Percentiles rank a stretch among this genome's conserved stretches.
Conservation (phyloP, 1,284 basidiomycete species). For the Lentinus polychrous region DNA sequence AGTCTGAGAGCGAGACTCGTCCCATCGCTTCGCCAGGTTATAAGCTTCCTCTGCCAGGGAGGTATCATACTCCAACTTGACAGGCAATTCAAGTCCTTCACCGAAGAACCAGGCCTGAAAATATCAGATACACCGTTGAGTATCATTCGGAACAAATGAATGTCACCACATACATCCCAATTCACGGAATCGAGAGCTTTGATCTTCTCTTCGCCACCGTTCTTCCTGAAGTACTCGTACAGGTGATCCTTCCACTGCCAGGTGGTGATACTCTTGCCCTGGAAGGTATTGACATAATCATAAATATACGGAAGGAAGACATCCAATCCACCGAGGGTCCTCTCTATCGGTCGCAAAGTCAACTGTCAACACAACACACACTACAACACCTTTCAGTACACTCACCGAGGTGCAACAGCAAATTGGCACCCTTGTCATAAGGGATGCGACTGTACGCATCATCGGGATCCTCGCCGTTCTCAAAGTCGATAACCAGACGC, state of each 20-base stretch:
- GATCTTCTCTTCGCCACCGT: slow-evolving; percentile 57
- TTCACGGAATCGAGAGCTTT: slow-evolving; percentile 69
- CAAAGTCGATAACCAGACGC: slow-evolving; percentile 80
- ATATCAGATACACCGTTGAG: slow-evolving; percentile 7
- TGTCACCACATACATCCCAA: slow-evolving; percentile 57
- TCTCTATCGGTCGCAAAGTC: slow-evolving; percentile 40
- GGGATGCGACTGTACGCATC: slow-evolving; percentile 70
- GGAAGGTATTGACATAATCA: slow-evolving; percentile 76
- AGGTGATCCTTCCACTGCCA: slow-evolving; percentile 86
- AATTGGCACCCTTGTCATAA: slow-evolving; percentile 74
- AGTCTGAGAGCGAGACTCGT: slow-evolving; percentile 46
- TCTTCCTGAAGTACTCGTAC: slow-evolving; percentile 66
- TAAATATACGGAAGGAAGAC: slow-evolving; percentile 78
- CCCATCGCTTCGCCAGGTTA: slow-evolving; percentile 74
- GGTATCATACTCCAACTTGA: slow-evolving; percentile 78
- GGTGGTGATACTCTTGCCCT: slow-evolving; percentile 83
- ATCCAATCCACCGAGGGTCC: slow-evolving; percentile 81
- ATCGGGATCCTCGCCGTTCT: slow-evolving; percentile 81
- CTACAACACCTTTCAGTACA: slow-evolving; percentile 12
- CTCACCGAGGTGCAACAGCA: slow-evolving; percentile 59
- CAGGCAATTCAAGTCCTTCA: slow-evolving; percentile 73
- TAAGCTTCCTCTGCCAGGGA: slow-evolving; percentile 71
- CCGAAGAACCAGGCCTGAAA: slow-evolving; percentile 83
- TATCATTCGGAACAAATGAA: background rate
- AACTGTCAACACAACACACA: background rate